Conservation (phyloP, 2,329 filamentous ascomycete species). For the Hypoxylon sp. region DNA sequence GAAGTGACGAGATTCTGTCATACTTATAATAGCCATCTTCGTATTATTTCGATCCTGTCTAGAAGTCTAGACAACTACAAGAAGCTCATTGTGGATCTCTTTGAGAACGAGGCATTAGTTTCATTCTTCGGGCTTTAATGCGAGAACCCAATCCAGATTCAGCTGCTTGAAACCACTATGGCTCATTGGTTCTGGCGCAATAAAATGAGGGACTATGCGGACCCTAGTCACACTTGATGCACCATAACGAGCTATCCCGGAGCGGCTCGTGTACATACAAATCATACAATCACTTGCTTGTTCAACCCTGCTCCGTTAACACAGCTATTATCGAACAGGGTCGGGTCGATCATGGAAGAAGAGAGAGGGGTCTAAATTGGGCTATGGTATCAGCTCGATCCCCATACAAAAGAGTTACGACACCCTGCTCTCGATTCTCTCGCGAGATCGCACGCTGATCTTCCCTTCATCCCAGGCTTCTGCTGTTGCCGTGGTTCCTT, state of each 20-base stretch:
- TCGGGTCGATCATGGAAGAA: constrained; percentile 32
- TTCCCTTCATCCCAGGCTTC: constrained; percentile 29
- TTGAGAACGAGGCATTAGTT: constrained; percentile 32
- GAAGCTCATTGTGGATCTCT: constrained; percentile 1
- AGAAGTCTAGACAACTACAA: constrained; percentile 6
- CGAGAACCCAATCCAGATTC: constrained; percentile 23
- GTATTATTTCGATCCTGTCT: constrained; percentile 5
- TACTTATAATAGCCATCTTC: constrained; percentile 1
- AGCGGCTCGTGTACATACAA: too few relatives aligned
- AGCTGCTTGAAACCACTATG: constrained; percentile 20
- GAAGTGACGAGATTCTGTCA: not conserved
- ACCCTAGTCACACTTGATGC: constrained; percentile 38
- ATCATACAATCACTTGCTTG: constrained; percentile 33
- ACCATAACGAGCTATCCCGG: constrained; percentile 36
- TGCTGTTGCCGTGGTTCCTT: constrained; percentile 31
- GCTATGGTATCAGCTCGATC: constrained; percentile 12
- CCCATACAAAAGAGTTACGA: constrained; percentile 32
- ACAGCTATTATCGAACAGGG: constrained; percentile 28
- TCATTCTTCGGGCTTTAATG: constrained; percentile 31
- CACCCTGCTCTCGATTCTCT: constrained; percentile 25
- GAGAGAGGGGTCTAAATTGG: constrained; percentile 20
- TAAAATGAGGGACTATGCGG: constrained; percentile 38
- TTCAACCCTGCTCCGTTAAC: constrained; percentile 21
- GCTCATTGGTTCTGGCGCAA: constrained; percentile 36
- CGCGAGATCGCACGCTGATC: constrained; percentile 32